Base-by-base conservation (phyloP, 2,329 filamentous ascomycete genomes). In the Ascochyta rabiei region DNA sequence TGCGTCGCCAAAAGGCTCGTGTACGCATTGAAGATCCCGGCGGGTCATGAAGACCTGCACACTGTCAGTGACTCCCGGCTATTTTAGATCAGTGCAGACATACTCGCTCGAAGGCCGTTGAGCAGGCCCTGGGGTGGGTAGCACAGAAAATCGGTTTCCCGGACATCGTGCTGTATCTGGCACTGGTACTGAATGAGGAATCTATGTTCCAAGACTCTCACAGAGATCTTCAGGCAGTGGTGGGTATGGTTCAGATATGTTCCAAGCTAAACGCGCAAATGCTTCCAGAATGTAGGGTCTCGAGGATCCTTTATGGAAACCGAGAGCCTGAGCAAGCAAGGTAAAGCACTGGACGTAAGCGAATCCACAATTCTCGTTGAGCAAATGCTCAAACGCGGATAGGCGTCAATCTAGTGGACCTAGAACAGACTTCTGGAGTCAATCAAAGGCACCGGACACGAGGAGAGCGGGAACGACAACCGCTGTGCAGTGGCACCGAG, bases 1-100 rank as follows among this genome's bases (percentile, higher is more conserved):
- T 57, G 93, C 90, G 77, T 98, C 95, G 48, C 93, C 93, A 77
- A 98, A 98, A 5, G 95, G 95, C 79, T 99, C 95, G 76, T 98
- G 95, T 66, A 95, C 82, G 73, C 91, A 96, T 68, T 88, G 82
- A 56, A 98, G 84, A 70, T 96, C 88, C 66, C 85, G 85, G 64
- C 91, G 89, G 67, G 93, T 96, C 93, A 98, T 97, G 77, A 99
- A 98, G 62, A 98, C 93, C 72, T 75, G 47, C 12, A 56, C 23
- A 34, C 41, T 39, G 61, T 59, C 23, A 63, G 55, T 38, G 46
- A 23, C 35, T 35, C 42, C 12, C 35, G 33, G 42, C 28, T 40
- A 4, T 38, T 18, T 16, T 5, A 24, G 24, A 48, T 35, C 19
- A 59, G 39, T 34, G 45, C 52, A 28, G 16, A 59, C 83, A 71